phyloP scores from a whole-genome alignment of 2,329 filamentous ascomycete genomes.

The Colletotrichum shisoi region DNA sequence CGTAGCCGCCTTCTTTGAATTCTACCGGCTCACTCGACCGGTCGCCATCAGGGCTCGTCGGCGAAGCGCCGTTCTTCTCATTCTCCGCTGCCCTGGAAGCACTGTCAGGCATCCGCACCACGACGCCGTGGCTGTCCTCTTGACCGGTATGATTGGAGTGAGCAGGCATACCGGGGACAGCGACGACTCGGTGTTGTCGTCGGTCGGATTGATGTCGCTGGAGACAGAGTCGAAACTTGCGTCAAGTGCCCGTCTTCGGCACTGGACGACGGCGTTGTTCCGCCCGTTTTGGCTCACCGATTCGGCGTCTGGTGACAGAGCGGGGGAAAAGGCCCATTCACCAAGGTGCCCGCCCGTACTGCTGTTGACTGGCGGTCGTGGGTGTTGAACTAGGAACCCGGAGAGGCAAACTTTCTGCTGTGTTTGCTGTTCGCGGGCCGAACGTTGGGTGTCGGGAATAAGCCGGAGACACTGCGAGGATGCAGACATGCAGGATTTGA shows the following conservation, averaged over 20 bases:
- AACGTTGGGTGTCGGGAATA: constrained; percentile 7
- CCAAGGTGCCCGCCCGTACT: not conserved
- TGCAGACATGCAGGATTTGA: constrained; percentile 5
- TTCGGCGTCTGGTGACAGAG: constrained; percentile 4
- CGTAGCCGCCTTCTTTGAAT: constrained; percentile 66
- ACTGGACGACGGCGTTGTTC: not conserved
- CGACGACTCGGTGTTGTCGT: not conserved
- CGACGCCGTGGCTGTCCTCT: constrained; percentile 30
- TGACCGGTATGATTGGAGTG: constrained; percentile 6
- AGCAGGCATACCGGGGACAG: constrained; percentile 36
- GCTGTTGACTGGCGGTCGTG: not conserved
- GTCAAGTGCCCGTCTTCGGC: not conserved
- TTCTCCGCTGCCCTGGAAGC: constrained; percentile 26
- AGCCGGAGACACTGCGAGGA: constrained; percentile 5
- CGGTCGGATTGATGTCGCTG: not conserved
- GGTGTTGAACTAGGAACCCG: not conserved
- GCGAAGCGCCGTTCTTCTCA: constrained; percentile 24
- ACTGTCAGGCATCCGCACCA: constrained; percentile 35
- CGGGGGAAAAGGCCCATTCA: not conserved
- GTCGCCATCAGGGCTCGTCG: constrained; percentile 6
- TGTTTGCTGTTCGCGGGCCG: not conserved
- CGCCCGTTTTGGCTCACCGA: not conserved
- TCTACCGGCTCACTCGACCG: constrained; percentile 42
- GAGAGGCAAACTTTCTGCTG: not conserved
- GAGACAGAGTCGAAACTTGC: not conserved